Percentiles rank a stretch among this genome's conserved stretches.
phyloP scores from a whole-genome alignment of 2,329 filamentous ascomycete genomes.

The Ophiostoma triangulosporum region DNA sequence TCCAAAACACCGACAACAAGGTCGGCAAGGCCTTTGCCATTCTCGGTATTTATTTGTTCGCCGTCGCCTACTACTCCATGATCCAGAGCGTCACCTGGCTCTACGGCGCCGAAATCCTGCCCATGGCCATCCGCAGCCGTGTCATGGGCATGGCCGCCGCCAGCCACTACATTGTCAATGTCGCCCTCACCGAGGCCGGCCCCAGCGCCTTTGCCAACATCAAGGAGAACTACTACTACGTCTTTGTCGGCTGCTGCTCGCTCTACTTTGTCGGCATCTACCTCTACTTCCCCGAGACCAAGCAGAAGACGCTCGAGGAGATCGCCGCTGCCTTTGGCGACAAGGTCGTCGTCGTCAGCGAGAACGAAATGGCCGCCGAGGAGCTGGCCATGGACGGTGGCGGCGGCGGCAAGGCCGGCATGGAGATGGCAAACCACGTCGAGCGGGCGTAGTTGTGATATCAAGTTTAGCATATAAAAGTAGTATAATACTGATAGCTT shows the following conservation, averaged over 20 bases:
- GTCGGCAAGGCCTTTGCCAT: conserved; percentile 47
- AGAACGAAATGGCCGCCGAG: background rate
- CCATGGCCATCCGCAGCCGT: conserved; percentile 38
- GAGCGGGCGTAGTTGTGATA: background rate
- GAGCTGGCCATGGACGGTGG: background rate
- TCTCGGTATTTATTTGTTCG: conserved; percentile 45
- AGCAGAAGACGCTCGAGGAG: conserved; percentile 33
- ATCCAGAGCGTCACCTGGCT: conserved; percentile 41
- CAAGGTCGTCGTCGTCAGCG: conserved; percentile 22
- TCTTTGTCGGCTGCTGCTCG: conserved; percentile 38
- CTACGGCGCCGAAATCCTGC: conserved; percentile 41
- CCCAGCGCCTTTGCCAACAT: conserved; percentile 44
- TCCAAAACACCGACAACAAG: conserved; percentile 32
- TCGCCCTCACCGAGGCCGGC: conserved; percentile 38
- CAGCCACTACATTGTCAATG: conserved; percentile 41
- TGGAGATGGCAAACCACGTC: background rate
- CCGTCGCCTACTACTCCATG: conserved; percentile 39
- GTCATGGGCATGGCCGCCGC: conserved; percentile 41
- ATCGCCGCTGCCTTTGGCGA: conserved; percentile 35
- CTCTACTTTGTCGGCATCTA: conserved; percentile 39
- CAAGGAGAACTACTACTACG: conserved; percentile 46
- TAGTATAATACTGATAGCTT: no score
- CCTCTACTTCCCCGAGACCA: conserved; percentile 41
- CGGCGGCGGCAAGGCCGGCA: background rate
- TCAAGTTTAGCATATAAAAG: no score